Base-by-base conservation (phyloP, 495 filamentous ascomycete species). In the Hypomontagnella submonticulosa region DNA sequence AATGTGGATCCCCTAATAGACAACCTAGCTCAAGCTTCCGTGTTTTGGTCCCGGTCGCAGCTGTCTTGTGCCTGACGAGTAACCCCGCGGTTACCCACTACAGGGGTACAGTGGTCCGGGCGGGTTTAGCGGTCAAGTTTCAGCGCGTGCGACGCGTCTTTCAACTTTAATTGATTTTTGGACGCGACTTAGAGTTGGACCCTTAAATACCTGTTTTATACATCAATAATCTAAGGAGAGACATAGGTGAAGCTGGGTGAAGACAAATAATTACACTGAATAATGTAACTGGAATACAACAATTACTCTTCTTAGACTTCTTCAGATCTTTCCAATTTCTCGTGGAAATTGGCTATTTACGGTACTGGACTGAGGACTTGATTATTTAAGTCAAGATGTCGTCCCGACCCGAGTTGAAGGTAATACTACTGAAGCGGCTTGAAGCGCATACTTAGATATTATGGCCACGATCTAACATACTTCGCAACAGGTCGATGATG, bases 331-430 rank as follows among this genome's bases (percentile, higher is more conserved):
- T 27, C 2, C 23, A 27, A n/a, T n/a, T n/a, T n/a, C n/a, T n/a
- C n/a, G n/a, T n/a, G n/a, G n/a, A 27, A 27, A 2, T 27, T 27
- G 23, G 6, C 23, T 27, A 27, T 38, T 27, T 40, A 9, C 5
- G 6, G 38, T 27, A 27, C 5, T 38, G 13, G 13, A 50, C 34
- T 27, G 4, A 40, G 34, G n/a, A 53, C 19, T 38, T 18, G 38
- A 15, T 3, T 40, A 38, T 40, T 57, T 41, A 20, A 44, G 61
- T 23, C 60, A 81, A 61, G 11, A 98, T 97, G 94, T 89, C 89
- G 77, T 96, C 92, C 34, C 83, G 94, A 67, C 94, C 94, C 50
- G 94, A 98, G 71, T 77, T 97, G 34, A 97, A 93, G 86, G 91
- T 92, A 78, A 61, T 60, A 23, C 36, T 10, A 27, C 23, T 33